phyloP scores from a whole-genome alignment of 352 stramenopile genomes.

The Phytophthora vignae region DNA sequence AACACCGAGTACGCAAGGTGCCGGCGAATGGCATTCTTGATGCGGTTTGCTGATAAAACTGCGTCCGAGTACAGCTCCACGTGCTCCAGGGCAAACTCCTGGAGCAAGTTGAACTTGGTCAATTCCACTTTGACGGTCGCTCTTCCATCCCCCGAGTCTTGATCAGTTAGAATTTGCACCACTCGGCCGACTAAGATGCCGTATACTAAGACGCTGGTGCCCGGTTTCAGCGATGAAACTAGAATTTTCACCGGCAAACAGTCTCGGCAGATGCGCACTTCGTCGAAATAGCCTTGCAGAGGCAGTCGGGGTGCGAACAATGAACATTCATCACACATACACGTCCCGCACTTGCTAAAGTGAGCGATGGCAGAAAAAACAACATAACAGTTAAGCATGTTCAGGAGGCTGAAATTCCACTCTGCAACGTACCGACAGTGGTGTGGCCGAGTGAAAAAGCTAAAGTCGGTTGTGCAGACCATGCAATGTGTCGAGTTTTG shows the following conservation, averaged over 20 bases:
- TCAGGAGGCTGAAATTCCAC: too few species aligned
- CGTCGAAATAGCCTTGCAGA: slow-evolving; percentile 78
- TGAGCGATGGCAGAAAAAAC: too few species aligned
- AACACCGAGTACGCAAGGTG: slow-evolving; percentile 71
- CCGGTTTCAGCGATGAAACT: slow-evolving; percentile 54
- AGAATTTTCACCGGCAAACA: slow-evolving; percentile 69
- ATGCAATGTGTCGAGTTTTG: slow-evolving; percentile 69
- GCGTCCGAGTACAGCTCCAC: slow-evolving; percentile 76
- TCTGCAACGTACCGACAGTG: slow-evolving; percentile 58
- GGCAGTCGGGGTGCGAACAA: slow-evolving; percentile 65
- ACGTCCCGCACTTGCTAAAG: slow-evolving; percentile 70
- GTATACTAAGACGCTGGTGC: slow-evolving; percentile 69
- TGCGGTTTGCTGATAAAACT: slow-evolving; percentile 72
- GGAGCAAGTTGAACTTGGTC: slow-evolving; percentile 38
- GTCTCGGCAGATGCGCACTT: slow-evolving; percentile 74
- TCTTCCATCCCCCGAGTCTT: slow-evolving; percentile 49
- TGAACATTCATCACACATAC: slow-evolving; percentile 75
- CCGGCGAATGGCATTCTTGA: slow-evolving; percentile 71
- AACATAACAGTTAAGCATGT: too few species aligned
- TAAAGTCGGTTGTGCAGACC: slow-evolving; percentile 67
- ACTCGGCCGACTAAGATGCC: slow-evolving; percentile 56
- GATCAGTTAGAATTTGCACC: slow-evolving; percentile 47
- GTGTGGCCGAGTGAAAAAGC: slow-evolving; percentile 68
- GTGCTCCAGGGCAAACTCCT: slow-evolving; percentile 51
- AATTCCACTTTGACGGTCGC: slow-evolving; percentile 58